Evolutionary conservation across 495 filamentous ascomycete species (phyloP).

Genomic region (Achaetomiella virescens): DNA sequence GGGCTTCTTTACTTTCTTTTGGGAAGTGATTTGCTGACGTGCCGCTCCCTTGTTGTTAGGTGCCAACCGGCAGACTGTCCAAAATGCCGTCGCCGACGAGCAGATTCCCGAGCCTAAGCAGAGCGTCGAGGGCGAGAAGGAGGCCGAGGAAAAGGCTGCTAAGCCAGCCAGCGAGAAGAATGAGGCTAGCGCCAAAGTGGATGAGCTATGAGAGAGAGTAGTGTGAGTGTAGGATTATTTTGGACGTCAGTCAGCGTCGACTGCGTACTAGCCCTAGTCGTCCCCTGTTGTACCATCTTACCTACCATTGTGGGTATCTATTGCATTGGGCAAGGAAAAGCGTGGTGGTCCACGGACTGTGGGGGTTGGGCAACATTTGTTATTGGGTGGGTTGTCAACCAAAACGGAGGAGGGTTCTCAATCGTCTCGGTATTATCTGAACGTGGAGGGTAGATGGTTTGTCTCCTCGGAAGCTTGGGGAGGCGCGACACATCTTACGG

Average conservation of each 20-base stretch:
- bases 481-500: not conserved
- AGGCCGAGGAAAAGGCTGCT: slow-evolving; percentile 50
- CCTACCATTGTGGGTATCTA: not conserved
- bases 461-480: not conserved
- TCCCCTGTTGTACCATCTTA: not conserved
- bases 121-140: slow-evolving; percentile 58
- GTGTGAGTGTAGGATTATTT: not conserved
- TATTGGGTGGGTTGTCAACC: not conserved
- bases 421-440: not conserved
- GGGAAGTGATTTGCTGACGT: not conserved
- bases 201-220: slow-evolving; percentile 6
- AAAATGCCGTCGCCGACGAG: slow-evolving; percentile 33
- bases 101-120: slow-evolving; percentile 46
- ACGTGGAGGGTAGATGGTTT: not conserved
- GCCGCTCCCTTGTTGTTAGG: slow-evolving; percentile 8
- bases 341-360: not conserved
- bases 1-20: not conserved
- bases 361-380: not conserved
- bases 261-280: not conserved
- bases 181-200: slow-evolving; percentile 46
- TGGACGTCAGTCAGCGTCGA: not conserved
- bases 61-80: slow-evolving; percentile 24
- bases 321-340: not conserved
- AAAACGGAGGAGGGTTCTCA: not conserved
- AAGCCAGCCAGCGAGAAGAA: slow-evolving; percentile 74